These are phyloP conservation scores for Gentiana dahurica DNA, from an alignment of 257 asterid species.

Conservation along the genomic window DNA sequence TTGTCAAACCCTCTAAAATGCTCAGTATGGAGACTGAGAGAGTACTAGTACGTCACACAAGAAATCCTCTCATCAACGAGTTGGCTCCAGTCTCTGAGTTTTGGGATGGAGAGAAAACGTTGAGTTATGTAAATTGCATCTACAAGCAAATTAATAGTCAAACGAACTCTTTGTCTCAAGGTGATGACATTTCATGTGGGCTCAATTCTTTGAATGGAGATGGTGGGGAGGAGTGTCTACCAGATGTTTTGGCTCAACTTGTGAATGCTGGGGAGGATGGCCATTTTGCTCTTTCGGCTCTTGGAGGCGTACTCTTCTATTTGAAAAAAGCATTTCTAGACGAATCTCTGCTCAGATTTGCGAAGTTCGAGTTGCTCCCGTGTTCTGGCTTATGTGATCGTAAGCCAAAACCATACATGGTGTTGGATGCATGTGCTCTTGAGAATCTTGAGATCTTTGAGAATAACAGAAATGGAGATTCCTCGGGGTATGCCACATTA, in stretches of 20 bases:
- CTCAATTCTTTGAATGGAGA: constrained; percentile 21
- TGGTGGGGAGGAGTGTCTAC: constrained; percentile 37
- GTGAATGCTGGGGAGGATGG: constrained; percentile 68
- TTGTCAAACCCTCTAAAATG: constrained; percentile 82
- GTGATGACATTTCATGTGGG: constrained; percentile 20
- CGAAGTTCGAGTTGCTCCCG: constrained; percentile 83
- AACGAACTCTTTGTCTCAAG: constrained; percentile 23
- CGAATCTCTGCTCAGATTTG: constrained; percentile 73
- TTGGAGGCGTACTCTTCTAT: constrained; percentile 85
- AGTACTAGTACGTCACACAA: constrained; percentile 62
- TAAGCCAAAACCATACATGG: constrained; percentile 58
- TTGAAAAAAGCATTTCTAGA: constrained; percentile 85
- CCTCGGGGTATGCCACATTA: constrained; percentile 56
- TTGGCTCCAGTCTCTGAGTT: constrained; percentile 82
- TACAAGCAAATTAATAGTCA: constrained; percentile 32
- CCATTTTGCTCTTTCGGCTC: constrained; percentile 82
- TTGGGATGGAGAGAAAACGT: constrained; percentile 87
- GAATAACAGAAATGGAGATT: constrained; percentile 79
- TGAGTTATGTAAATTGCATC: constrained; percentile 45
- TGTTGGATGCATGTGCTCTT: constrained; percentile 90
- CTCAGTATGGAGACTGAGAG: constrained; percentile 80
- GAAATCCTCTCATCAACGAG: constrained; percentile 76
- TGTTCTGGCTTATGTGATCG: constrained; percentile 60
- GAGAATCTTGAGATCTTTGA: constrained; percentile 97
- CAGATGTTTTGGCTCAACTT: constrained; percentile 55